Conservation (phyloP, 352 stramenopile species). For the Phytophthora sp. region DNA sequence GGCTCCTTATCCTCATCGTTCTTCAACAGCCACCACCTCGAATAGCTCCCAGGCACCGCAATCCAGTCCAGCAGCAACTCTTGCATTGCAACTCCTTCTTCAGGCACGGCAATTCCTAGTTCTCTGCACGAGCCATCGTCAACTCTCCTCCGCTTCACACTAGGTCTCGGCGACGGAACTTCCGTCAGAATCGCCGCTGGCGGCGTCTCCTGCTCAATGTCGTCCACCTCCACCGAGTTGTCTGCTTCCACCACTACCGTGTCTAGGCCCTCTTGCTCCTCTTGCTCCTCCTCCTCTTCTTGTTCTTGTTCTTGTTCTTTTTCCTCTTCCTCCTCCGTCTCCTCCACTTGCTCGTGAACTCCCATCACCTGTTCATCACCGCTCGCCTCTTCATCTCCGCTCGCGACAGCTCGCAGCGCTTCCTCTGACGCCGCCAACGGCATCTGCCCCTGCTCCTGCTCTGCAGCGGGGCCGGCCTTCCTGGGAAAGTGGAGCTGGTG, state of each 20-base stretch:
- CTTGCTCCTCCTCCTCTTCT: not conserved
- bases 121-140: not conserved
- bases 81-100: slow-evolving; percentile 14
- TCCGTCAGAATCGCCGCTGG: not conserved
- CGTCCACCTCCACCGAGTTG: slow-evolving; percentile 2
- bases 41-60: slow-evolving; percentile 41
- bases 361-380: not conserved
- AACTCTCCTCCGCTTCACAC: slow-evolving; percentile 11
- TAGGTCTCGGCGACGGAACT: not conserved
- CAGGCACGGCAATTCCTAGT: not conserved
- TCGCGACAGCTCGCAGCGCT: too few relatives aligned
- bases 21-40: slow-evolving; percentile 39
- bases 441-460: not conserved
- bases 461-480: slow-evolving; percentile 9
- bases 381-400: too few relatives aligned
- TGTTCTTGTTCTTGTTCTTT: not conserved
- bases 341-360: not conserved
- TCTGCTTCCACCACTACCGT: not conserved
- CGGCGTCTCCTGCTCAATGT: not conserved
- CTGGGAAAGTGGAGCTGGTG: slow-evolving; percentile 50
- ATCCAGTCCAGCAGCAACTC: slow-evolving; percentile 50
- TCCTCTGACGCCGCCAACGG: too few relatives aligned
- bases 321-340: not conserved
- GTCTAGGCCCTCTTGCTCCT: too few relatives aligned
- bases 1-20: slow-evolving; percentile 29